Evolutionary conservation across 2,329 filamentous ascomycete species (phyloP).

Genomic region (Hypoxylon sp.): DNA sequence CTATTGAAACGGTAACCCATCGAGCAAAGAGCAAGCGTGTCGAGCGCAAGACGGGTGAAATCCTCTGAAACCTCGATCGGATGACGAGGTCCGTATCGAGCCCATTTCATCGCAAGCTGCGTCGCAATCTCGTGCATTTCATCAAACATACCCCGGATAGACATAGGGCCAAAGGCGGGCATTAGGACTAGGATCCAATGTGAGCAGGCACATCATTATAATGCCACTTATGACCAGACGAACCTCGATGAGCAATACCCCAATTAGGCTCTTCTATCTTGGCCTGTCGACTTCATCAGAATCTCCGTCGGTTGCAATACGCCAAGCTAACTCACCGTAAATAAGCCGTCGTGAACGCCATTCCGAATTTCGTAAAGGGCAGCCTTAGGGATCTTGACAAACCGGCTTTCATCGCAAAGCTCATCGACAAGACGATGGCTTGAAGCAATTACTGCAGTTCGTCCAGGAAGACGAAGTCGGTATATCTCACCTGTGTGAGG

Average conservation of each 20-base stretch:
- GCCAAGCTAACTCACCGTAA: conserved; percentile 66
- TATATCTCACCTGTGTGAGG: conserved; percentile 69
- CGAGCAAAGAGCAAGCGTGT: conserved; percentile 79
- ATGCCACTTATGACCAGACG: conserved; percentile 1
- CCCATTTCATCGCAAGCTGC: conserved; percentile 78
- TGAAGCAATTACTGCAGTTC: conserved; percentile 65
- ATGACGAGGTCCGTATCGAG: conserved; percentile 70
- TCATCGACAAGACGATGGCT: conserved; percentile 73
- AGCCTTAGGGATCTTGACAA: conserved; percentile 69
- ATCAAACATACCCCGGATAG: conserved; percentile 77
- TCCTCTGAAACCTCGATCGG: conserved; percentile 66
- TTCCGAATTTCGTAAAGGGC: conserved; percentile 70
- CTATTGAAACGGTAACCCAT: conserved; percentile 83
- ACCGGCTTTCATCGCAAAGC: conserved; percentile 75
- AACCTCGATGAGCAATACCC: conserved; percentile 60
- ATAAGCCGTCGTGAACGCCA: conserved; percentile 75
- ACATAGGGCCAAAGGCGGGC: conserved; percentile 78
- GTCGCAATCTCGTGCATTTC: conserved; percentile 78
- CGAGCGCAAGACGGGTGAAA: conserved; percentile 72
- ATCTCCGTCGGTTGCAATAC: conserved; percentile 34
- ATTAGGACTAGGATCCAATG: conserved; percentile 66
- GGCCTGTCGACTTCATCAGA: conserved; percentile 52
- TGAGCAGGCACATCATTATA: conserved; percentile 66
- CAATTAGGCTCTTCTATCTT: conserved; percentile 70
- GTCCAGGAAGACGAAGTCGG: conserved; percentile 66